A percentile compares a stretch with the other conserved stretches of the same genome.
Conservation (phyloP, 192 early-diverging fungal species). For the Backusella macrospora region DNA sequence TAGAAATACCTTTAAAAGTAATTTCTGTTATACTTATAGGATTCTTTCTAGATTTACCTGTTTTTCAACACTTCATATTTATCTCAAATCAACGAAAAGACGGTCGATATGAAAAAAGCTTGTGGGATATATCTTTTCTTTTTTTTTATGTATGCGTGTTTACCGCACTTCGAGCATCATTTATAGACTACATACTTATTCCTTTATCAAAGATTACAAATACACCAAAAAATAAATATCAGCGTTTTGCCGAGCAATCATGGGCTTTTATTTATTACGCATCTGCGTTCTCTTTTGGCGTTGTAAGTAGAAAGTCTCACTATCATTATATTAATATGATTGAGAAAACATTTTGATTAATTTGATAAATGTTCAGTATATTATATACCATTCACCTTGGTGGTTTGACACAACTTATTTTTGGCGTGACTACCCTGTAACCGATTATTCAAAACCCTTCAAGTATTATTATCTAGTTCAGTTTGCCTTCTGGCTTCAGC, state of each 20-base stretch:
- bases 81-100: slow-evolving; percentile 32
- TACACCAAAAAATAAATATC: slow-evolving; percentile 40
- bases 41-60: slow-evolving; percentile 41
- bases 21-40: slow-evolving; percentile 37
- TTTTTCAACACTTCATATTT: slow-evolving; percentile 36
- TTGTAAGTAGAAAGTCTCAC: slow-evolving; percentile 44
- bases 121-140: slow-evolving; percentile 66
- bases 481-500: slow-evolving; percentile 63
- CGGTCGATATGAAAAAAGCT: slow-evolving; percentile 55
- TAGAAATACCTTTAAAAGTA: slow-evolving; percentile 48
- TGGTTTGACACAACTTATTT: slow-evolving; percentile 64
- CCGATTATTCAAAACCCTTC: slow-evolving; percentile 43
- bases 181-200: slow-evolving; percentile 53
- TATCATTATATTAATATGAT: neutral
- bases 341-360: too few species aligned
- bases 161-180: slow-evolving; percentile 58
- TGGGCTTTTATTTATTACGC: slow-evolving; percentile 74
- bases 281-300: slow-evolving; percentile 54
- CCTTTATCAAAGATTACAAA: slow-evolving; percentile 40
- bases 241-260: slow-evolving; percentile 71
- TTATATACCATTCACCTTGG: slow-evolving; percentile 61
- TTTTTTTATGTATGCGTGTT: slow-evolving; percentile 67
- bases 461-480: slow-evolving; percentile 64
- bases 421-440: slow-evolving; percentile 62
- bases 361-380: slow-evolving; percentile 41